phyloP scores from a whole-genome alignment of 768 basidiomycete genomes.

The Termitomyces sp. region DNA sequence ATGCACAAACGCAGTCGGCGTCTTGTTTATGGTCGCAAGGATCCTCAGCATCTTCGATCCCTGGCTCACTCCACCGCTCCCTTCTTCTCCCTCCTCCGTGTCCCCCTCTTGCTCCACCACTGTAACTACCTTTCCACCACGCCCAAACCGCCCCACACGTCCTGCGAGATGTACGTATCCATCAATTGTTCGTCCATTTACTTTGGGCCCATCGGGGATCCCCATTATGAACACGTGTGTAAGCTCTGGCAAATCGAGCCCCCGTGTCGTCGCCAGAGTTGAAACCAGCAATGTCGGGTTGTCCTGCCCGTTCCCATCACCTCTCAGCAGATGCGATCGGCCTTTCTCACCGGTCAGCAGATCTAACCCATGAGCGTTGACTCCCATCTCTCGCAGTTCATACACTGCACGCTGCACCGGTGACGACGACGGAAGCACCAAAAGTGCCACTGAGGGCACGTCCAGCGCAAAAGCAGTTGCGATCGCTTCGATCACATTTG shows the following conservation, averaged over 20 bases:
- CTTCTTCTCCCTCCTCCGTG: conserved; percentile 11
- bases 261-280: conserved; percentile 65
- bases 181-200: conserved; percentile 40
- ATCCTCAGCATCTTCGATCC: conserved; percentile 38
- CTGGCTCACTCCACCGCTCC: conserved; percentile 17
- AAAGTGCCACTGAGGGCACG: conserved; percentile 58
- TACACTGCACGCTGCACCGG: conserved; percentile 57
- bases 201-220: conserved; percentile 39
- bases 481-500: conserved; percentile 57
- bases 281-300: conserved; percentile 62
- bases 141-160: conserved; percentile 68
- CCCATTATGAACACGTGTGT: conserved; percentile 75
- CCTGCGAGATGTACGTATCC: conserved; percentile 68
- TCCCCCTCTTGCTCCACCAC: conserved; percentile 41
- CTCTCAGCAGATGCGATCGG: conserved; percentile 34
- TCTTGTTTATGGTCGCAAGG: conserved; percentile 36
- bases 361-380: conserved; percentile 61
- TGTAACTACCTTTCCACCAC: conserved; percentile 59
- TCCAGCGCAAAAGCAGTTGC: conserved; percentile 68
- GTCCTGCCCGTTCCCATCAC: conserved; percentile 28
- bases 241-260: conserved; percentile 65
- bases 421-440: conserved; percentile 60
- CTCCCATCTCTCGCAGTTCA: conserved; percentile 59
- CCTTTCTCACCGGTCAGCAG: conserved; percentile 38
- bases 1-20: conserved; percentile 41